A percentile compares a stretch with the other conserved stretches of the same genome.
phyloP scores from a whole-genome alignment of 768 basidiomycete genomes.

The Trichaptum fuscoviolaceum region DNA sequence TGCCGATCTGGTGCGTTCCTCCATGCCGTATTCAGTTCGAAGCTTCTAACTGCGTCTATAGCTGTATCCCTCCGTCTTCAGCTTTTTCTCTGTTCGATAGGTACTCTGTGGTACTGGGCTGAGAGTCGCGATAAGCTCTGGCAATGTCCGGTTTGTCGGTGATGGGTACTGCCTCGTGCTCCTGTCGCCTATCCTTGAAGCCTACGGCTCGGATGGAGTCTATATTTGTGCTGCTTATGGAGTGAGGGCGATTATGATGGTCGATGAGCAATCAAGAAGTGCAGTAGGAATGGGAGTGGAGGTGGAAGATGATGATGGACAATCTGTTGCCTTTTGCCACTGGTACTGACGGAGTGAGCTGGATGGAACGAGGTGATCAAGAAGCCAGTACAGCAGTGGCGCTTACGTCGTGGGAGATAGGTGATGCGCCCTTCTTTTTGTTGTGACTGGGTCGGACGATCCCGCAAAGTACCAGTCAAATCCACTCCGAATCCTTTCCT shows the following conservation, averaged over 20 bases:
- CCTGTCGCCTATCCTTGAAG: not conserved
- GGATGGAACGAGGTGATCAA: not conserved
- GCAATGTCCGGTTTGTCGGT: not conserved
- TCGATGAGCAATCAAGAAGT: not conserved
- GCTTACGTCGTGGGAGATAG: not conserved
- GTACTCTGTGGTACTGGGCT: not conserved
- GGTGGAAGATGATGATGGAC: not conserved
- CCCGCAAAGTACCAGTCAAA: not conserved
- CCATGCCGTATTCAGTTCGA: not conserved
- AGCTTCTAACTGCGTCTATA: not conserved
- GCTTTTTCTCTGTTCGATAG: not conserved
- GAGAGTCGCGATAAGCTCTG: not conserved
- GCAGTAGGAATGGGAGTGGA: not conserved
- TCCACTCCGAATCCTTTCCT: not conserved
- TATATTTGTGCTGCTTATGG: not conserved
- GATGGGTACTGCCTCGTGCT: not conserved
- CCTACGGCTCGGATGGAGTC: not conserved
- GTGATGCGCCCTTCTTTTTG: not conserved
- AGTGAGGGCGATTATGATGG: not conserved
- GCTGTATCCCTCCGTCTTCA: not conserved
- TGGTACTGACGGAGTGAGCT: not conserved
- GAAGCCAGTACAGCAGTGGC: not conserved
- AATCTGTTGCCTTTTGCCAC: not conserved
- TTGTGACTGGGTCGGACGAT: not conserved
- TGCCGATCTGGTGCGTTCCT: not conserved